Conservation (phyloP, 805 yeast genomes). For the Myxozyma nipponensis region DNA sequence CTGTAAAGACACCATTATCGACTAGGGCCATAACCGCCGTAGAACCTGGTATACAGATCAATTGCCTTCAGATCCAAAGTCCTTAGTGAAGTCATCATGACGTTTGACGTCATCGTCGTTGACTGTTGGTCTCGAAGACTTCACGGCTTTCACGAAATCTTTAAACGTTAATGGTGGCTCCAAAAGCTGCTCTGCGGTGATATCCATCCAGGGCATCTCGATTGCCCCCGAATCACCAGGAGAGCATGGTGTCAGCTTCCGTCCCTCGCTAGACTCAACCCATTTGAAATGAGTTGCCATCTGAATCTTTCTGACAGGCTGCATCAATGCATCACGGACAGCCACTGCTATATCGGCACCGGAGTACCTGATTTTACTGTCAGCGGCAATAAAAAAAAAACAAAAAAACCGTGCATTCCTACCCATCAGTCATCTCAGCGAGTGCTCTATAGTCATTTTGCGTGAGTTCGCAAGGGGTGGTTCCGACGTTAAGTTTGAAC, state of each 20-base stretch:
- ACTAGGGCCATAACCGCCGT: too few relatives aligned
- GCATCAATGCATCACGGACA: conserved; percentile 96
- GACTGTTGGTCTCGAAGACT: conserved; percentile 91
- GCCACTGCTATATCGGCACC: conserved; percentile 97
- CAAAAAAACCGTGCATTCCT: background rate
- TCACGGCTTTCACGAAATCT: conserved; percentile 90
- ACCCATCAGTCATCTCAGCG: conserved; percentile 91
- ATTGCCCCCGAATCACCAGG: conserved; percentile 88
- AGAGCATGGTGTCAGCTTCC: conserved; percentile 82
- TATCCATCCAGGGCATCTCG: conserved; percentile 92
- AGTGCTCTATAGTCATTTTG: conserved; percentile 69
- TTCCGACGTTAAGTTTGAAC: conserved; percentile 92
- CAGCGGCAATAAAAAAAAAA: background rate
- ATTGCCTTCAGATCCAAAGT: conserved; percentile 97
- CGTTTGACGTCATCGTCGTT: conserved; percentile 75
- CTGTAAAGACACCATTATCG: too few relatives aligned
- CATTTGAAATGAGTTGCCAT: conserved; percentile 91
- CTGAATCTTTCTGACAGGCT: conserved; percentile 93
- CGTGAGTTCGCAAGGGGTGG: conserved; percentile 75
- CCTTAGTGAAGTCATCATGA: conserved; percentile 84
- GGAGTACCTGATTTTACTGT: conserved; percentile 48
- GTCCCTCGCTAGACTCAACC: conserved; percentile 39
- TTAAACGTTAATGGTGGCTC: conserved; percentile 88
- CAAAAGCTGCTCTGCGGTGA: conserved; percentile 79
- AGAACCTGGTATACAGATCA: too few relatives aligned